A percentile compares a stretch with the other conserved stretches of the same genome.
Conservation (phyloP, 139 green algal genomes). For the Dunaliella sp. region DNA sequence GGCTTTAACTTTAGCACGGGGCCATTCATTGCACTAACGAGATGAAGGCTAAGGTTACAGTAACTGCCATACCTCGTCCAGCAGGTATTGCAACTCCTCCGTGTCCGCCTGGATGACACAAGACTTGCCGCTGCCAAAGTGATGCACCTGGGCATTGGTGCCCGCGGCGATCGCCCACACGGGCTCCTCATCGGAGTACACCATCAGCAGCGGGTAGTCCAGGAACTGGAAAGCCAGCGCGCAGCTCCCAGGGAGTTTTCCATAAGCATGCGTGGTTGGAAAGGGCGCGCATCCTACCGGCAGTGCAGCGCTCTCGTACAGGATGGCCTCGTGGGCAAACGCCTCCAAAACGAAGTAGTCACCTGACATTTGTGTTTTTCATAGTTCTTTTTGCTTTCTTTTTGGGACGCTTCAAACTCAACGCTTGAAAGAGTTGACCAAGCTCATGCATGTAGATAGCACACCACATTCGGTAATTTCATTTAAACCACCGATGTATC, state of each 20-base stretch:
- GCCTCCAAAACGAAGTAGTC: slow-evolving; percentile 28
- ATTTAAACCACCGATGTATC: no score
- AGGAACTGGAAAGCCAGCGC: slow-evolving; percentile 35
- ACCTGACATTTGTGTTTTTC: neutral
- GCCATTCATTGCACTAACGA: no score
- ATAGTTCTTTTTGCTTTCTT: no score
- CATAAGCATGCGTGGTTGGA: neutral
- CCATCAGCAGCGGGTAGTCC: slow-evolving; percentile 34
- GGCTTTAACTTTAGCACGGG: no score
- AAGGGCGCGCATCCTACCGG: neutral
- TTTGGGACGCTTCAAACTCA: no score
- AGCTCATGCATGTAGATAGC: no score
- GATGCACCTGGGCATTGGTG: neutral
- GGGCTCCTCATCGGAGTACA: slow-evolving; percentile 21
- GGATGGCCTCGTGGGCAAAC: slow-evolving; percentile 25
- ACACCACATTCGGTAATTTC: no score
- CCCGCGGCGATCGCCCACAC: neutral
- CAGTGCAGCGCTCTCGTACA: slow-evolving; percentile 1
- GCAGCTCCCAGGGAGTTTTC: neutral
- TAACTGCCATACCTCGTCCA: slow-evolving; percentile 26
- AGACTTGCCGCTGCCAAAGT: slow-evolving; percentile 14
- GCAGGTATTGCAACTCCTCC: slow-evolving; percentile 27
- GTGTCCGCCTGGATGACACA: slow-evolving; percentile 24
- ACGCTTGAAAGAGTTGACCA: no score
- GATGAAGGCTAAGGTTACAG: no score